Base-by-base conservation (phyloP, 2,329 filamentous ascomycete species). In the Epichloe sibirici region DNA sequence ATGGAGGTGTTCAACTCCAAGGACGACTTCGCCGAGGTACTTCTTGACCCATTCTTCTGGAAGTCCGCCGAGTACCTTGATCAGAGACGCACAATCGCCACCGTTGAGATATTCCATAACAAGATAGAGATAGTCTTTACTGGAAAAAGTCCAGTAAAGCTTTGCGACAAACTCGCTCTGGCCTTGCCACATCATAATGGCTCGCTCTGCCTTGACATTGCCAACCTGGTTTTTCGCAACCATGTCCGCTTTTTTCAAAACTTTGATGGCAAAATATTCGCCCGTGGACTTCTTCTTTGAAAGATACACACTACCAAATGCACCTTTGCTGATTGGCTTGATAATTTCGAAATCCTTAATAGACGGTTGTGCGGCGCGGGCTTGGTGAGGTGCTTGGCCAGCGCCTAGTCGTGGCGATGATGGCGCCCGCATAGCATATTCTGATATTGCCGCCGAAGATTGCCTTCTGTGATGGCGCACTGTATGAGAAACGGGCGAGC, bases 131-230 rank as follows among this genome's bases (percentile, higher is more conserved):
- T 96, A 98, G 64, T 98, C 93, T 65, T 98, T 98, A 76, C 91
- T 98, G 4, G 93, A 95, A 64, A 98, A 98, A 0, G 93, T 98
- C 94, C 94, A 98, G 71, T 97, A 98, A 12, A 98, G 78, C 72
- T 98, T 98, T 28, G 93, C 93, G 53, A 98, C 93, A 66, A 98
- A 98, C 55, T 98, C 93, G 66, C 94, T 98, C 68, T 97, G 90
- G 23, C 93, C 93, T 71, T 98, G 93, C 88, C 93, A 97, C 93
- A 98, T 98, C 93, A 98, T 97, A 65, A 98, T 98, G 23, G 94
- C 94, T 59, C 93, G 82, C 70, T 98, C 93, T 8, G 94, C 93
- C 70, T 98, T 97, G 63, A 98, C 93, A 64, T 98, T 98, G 59
- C 93, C 95, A 60, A 98, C 90, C 66, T 98, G 93, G 66, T 98